phyloP scores from a whole-genome alignment of 1,139 yeast species.

The Groenewaldozyma sp. region DNA sequence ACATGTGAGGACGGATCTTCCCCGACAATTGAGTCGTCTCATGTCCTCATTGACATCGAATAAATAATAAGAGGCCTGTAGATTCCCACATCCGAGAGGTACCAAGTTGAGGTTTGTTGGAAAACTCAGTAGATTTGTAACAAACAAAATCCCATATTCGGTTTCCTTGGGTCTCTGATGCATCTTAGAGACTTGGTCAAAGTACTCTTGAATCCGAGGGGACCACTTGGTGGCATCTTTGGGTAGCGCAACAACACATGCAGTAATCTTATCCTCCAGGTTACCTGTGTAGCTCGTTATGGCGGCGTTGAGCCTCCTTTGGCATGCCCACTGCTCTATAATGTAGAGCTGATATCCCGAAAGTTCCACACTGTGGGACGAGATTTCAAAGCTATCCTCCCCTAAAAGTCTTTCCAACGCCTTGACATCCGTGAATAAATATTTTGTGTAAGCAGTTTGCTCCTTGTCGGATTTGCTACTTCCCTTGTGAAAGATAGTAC shows the following conservation, averaged over 20 bases:
- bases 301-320: conserved; percentile 55
- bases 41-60: conserved; percentile 71
- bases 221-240: conserved; percentile 52
- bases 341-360: conserved; percentile 78
- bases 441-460: no score
- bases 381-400: conserved; percentile 15
- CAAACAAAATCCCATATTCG: conserved; percentile 52
- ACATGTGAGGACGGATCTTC: conserved; percentile 67
- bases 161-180: conserved; percentile 51
- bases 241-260: conserved; percentile 52
- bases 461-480: no score
- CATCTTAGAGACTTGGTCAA: conserved; percentile 54
- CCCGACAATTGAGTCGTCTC: conserved; percentile 71
- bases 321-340: conserved; percentile 90
- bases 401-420: conserved; percentile 12
- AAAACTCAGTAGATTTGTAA: conserved; percentile 70
- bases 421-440: conserved; percentile 15
- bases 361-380: conserved; percentile 16
- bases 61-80: conserved; percentile 36
- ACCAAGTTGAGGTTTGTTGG: conserved; percentile 68
- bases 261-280: conserved; percentile 49
- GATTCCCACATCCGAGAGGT: conserved; percentile 58
- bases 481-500: no score
- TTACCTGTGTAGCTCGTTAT: conserved; percentile 85
- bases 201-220: conserved; percentile 42